Evolutionary conservation across 2,329 filamentous ascomycete species (phyloP), one percentile per base, ranked within the genome.

Genomic region (Simplicillium sp.): DNA sequence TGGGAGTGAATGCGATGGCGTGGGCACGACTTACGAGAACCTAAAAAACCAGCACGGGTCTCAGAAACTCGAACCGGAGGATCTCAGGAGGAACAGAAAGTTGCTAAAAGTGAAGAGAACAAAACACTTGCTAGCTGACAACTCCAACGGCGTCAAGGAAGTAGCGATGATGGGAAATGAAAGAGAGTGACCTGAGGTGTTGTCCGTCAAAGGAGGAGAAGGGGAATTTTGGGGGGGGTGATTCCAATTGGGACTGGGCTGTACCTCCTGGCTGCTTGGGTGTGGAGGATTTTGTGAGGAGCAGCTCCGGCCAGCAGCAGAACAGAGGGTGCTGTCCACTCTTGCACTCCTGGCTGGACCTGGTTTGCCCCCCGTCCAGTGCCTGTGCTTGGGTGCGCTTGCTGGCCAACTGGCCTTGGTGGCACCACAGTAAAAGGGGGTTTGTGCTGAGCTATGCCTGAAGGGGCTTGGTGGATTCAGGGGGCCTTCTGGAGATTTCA

Each of bases 121-220:
- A 25, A n/a, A 25, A 25, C 41, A 25, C 20, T 46, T 15, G 17
- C 20, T 41, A 40, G 29, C 39, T 43, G 41, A 38, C 39, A 39
- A 43, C 41, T 43, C 29, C 18, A 50, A 50, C 20, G 20, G 20
- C 20, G 20, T 25, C 20, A 25, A 52, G 55, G 57, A 58, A 61
- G 56, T 58, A 59, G 57, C 58, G 59, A 61, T 60, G 60, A 60
- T 55, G 57, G 51, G 47, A 51, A 47, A 48, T 47, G 51, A 49
- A 44, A 39, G 40, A 43, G 48, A 47, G 48, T 48, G 44, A 47
- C 48, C 44, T 48, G 46, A 47, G 44, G 48, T 47, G 43, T 39
- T 40, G 34, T 41, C 33, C 41, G 44, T 43, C 44, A 46, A 34
- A 37, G 43, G 38, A 39, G 33, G 36, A 46, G 46, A 53, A 50